Evolutionary conservation across 2,329 filamentous ascomycete genomes (phyloP), one percentile per base, ranked within the genome.

Genomic region (Fusarium domesticum): DNA sequence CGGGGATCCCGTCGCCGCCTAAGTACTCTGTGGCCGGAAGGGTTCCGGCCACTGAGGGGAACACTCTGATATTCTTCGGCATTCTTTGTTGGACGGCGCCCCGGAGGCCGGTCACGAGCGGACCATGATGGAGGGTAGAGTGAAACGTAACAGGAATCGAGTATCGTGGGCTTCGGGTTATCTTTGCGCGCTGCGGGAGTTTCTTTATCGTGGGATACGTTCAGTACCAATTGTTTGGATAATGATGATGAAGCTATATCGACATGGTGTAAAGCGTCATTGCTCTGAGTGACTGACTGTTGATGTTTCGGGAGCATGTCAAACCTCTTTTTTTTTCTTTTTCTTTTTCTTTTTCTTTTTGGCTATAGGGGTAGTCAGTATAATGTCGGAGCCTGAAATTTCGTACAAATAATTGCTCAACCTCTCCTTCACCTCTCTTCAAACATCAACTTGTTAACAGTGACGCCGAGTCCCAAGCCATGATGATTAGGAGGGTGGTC

Each of bases 21-120:
- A 74, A 73, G 71, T 74, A 73, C 60, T 61, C 63, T 39, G 66
- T 70, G 72, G 72, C 72, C 71, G 63, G 62, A 65, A 65, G 39
- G 2, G 38, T 65, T 65, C 63, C 63, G 63, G 63, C 63, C 63
- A 60, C 47, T 18, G 32, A 8, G n/a, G 32, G n/a, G 15, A 4
- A 10, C 32, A 34, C 7, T 12, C 14, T 28, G 23, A 28, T 4
- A 11, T 8, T 28, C 23, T 28, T 28, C 23, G 23, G 23, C 23
- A 28, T 28, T 28, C 23, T 28, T 28, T 8, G 23, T 28, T 28
- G 14, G 23, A 28, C 14, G 10, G 8, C 7, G 10, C 23, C 8
- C 23, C 23, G 23, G 23, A 28, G 4, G 23, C 23, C 23, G 23
- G 23, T 28, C 23, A 28, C 23, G 23, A 28, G 23, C 23, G 23